Evolutionary conservation across 1,284 basidiomycete species (phyloP).

Genomic region (Trametes pubescens): DNA sequence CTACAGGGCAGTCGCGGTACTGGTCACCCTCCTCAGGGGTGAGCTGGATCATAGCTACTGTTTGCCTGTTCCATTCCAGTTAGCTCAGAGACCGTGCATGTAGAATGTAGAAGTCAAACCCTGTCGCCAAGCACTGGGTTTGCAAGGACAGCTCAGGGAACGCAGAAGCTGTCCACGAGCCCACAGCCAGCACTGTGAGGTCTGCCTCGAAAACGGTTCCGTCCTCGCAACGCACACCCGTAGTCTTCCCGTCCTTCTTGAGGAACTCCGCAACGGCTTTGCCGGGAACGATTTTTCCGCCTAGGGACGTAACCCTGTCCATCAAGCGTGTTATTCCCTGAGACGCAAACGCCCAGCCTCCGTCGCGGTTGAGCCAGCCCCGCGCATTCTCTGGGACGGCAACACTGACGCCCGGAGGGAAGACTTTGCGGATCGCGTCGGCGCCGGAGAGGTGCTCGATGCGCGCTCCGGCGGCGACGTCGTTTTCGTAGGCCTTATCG

Average conservation of each 20-base stretch:
- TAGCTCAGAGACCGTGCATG: neutral
- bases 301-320: constrained; percentile 62
- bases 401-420: constrained; percentile 51
- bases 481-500: constrained; percentile 63
- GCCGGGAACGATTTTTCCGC: constrained; percentile 66
- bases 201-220: constrained; percentile 65
- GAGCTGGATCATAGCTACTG: constrained; percentile 79
- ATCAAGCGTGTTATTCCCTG: constrained; percentile 71
- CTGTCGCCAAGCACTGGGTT: constrained; percentile 69
- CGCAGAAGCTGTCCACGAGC: constrained; percentile 85
- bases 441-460: constrained; percentile 50
- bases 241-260: constrained; percentile 53
- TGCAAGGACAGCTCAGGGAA: constrained; percentile 68
- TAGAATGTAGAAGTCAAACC: constrained; percentile 49
- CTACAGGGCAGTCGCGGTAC: constrained; percentile 75
- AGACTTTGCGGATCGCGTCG: constrained; percentile 51
- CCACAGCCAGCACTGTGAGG: constrained; percentile 72
- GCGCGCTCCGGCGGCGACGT: constrained; percentile 59
- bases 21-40: constrained; percentile 68
- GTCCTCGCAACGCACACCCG: constrained; percentile 70
- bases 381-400: constrained; percentile 45
- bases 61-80: constrained; percentile 62
- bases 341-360: constrained; percentile 88
- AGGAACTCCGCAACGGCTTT: constrained; percentile 63
- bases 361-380: constrained; percentile 79